Evolutionary conservation across 1,139 yeast species (phyloP).

Genomic region (Wickerhamomyces sp.): DNA sequence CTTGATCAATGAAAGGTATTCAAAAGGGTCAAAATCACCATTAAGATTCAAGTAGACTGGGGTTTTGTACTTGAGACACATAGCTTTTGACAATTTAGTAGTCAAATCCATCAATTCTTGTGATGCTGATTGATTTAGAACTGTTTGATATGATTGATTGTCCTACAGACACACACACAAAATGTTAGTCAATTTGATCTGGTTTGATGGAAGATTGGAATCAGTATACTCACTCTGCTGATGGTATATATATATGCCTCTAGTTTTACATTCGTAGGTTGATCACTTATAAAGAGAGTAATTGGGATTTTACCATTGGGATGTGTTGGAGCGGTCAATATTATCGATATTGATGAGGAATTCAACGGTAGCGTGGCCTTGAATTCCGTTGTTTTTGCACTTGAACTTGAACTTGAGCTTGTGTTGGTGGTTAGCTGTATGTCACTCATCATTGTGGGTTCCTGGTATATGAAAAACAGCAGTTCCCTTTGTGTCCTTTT

Average conservation of each 20-base stretch:
- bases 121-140: constrained; percentile 30
- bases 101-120: constrained; percentile 32
- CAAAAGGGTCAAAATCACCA: constrained; percentile 23
- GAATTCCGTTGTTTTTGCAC: background rate
- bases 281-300: constrained; percentile 6
- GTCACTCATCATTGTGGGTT: too few species aligned
- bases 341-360: constrained; percentile 3
- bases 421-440: too few species aligned
- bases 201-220: too few species aligned
- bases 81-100: constrained; percentile 29
- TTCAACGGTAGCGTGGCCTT: background rate
- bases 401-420: background rate
- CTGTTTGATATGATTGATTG: constrained; percentile 28
- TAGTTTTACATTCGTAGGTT: constrained; percentile 3
- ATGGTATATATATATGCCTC: constrained; percentile 18
- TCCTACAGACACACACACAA: constrained; percentile 13
- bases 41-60: constrained; percentile 35
- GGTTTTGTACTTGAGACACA: constrained; percentile 29
- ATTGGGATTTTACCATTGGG: constrained; percentile 8
- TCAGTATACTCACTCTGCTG: constrained; percentile 6
- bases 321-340: constrained; percentile 5
- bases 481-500: too few species aligned
- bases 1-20: constrained; percentile 14
- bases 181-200: too few species aligned
- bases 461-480: too few species aligned